Conservation (phyloP, 2,329 filamentous ascomycete species). For the Pyrenochaeta sp. region DNA sequence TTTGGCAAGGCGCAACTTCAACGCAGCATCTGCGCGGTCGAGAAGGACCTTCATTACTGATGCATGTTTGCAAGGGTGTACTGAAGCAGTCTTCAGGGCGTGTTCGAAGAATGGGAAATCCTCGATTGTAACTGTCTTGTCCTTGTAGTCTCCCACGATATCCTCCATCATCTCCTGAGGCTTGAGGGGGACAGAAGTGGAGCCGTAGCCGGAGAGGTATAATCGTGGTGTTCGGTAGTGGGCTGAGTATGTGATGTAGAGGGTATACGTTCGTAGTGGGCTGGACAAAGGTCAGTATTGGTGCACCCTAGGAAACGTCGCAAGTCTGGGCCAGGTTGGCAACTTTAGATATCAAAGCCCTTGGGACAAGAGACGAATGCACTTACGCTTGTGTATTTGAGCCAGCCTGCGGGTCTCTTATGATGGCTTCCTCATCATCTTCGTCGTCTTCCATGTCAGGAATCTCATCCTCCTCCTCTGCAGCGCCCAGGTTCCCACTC, state of each 20-base stretch:
- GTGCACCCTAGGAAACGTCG: not conserved
- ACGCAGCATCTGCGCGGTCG: slow-evolving; percentile 90
- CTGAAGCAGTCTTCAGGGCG: slow-evolving; percentile 92
- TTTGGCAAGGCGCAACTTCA: slow-evolving; percentile 88
- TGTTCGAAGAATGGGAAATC: slow-evolving; percentile 95
- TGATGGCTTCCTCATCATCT: slow-evolving; percentile 93
- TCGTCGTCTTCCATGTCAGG: slow-evolving; percentile 99
- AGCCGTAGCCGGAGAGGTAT: slow-evolving; percentile 89
- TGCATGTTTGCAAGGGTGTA: slow-evolving; percentile 97
- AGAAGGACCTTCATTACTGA: slow-evolving; percentile 98
- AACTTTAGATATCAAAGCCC: not conserved
- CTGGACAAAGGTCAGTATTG: slow-evolving; percentile 56
- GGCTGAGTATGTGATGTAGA: slow-evolving; percentile 97
- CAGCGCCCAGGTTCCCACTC: slow-evolving; percentile 82
- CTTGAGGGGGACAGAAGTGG: slow-evolving; percentile 80
- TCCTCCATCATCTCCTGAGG: slow-evolving; percentile 94
- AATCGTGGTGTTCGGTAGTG: slow-evolving; percentile 96
- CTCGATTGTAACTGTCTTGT: slow-evolving; percentile 98
- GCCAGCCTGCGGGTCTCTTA: slow-evolving; percentile 66
- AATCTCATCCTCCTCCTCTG: slow-evolving; percentile 79
- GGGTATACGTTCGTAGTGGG: slow-evolving; percentile 89
- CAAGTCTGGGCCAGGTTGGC: not conserved
- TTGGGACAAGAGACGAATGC: not conserved
- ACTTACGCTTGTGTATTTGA: slow-evolving; percentile 65
- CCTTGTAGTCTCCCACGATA: slow-evolving; percentile 94